Percentiles rank a stretch among this genome's conserved stretches.
These are phyloP conservation scores for Taphrina communis DNA, from an alignment of 1,139 yeast genomes.

Conservation along the genomic window DNA sequence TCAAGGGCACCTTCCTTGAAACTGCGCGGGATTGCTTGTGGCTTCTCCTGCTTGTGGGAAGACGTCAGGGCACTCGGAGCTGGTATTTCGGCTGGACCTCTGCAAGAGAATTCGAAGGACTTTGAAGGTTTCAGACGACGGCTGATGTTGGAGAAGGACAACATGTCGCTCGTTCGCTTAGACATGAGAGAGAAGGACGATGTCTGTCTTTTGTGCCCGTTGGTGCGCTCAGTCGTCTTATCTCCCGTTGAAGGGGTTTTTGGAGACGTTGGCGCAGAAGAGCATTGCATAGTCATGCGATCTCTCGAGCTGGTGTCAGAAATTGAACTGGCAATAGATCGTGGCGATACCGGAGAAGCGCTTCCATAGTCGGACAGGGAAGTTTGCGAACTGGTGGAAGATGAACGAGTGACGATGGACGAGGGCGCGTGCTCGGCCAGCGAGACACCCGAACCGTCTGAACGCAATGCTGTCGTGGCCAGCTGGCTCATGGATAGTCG, in stretches of 20 bases:
- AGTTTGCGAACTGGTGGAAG: neutral
- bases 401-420: neutral
- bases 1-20: too few species aligned
- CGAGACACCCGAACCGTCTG: neutral
- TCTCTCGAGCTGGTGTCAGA: neutral
- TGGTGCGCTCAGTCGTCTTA: neutral
- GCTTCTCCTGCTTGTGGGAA: neutral
- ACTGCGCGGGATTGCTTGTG: neutral
- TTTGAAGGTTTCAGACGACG: conserved; percentile 1
- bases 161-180: conserved; percentile 2
- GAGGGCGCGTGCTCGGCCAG: neutral
- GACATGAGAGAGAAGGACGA: conserved; percentile 10
- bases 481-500: conserved; percentile 4
- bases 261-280: neutral
- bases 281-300: neutral
- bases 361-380: neutral
- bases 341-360: neutral
- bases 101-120: conserved; percentile 6
- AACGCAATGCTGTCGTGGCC: neutral
- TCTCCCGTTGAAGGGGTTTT: neutral
- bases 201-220: conserved; percentile 10
- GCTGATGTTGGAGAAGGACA: conserved; percentile 4
- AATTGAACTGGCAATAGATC: conserved; percentile 2
- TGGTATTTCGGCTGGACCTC: conserved; percentile 13
- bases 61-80: neutral